These are phyloP conservation scores for Boletus semigastroideus DNA, from an alignment of 1,284 basidiomycete genomes.

Conservation along the genomic window DNA sequence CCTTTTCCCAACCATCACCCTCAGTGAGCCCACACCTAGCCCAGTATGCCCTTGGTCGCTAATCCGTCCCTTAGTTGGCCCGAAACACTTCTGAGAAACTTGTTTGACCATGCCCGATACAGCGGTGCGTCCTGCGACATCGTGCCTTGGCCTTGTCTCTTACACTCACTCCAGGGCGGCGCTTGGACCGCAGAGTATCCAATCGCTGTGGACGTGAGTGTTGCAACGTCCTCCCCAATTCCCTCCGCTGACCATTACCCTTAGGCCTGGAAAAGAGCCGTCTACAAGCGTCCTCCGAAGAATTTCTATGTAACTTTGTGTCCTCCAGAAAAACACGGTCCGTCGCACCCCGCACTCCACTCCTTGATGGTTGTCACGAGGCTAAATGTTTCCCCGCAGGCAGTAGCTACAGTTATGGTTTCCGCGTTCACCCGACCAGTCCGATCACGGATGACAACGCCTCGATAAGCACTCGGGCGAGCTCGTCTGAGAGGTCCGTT, in stretches of 20 bases:
- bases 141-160: not conserved
- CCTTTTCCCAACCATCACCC: not conserved
- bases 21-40: slow-evolving; percentile 3
- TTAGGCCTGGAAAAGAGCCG: slow-evolving; percentile 56
- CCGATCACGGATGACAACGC: slow-evolving; percentile 44
- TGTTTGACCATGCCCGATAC: slow-evolving; percentile 1
- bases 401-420: slow-evolving; percentile 54
- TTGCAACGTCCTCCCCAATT: not conserved
- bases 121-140: slow-evolving; percentile 9
- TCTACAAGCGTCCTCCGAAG: slow-evolving; percentile 58
- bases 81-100: not conserved
- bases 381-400: slow-evolving; percentile 39
- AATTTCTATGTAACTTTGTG: slow-evolving; percentile 59
- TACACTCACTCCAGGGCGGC: slow-evolving; percentile 1
- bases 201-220: slow-evolving; percentile 26
- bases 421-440: slow-evolving; percentile 54
- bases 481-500: slow-evolving; percentile 20
- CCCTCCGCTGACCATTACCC: slow-evolving; percentile 3
- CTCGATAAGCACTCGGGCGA: slow-evolving; percentile 38
- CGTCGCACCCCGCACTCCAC: slow-evolving; percentile 13
- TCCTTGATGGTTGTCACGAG: not conserved
- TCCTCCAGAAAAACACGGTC: slow-evolving; percentile 58
- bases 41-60: not conserved
- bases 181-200: slow-evolving; percentile 2
- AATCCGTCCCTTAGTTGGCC: slow-evolving; percentile 1